Conservation (phyloP, 2,329 filamentous ascomycete genomes). For the Penicillium sp. region DNA sequence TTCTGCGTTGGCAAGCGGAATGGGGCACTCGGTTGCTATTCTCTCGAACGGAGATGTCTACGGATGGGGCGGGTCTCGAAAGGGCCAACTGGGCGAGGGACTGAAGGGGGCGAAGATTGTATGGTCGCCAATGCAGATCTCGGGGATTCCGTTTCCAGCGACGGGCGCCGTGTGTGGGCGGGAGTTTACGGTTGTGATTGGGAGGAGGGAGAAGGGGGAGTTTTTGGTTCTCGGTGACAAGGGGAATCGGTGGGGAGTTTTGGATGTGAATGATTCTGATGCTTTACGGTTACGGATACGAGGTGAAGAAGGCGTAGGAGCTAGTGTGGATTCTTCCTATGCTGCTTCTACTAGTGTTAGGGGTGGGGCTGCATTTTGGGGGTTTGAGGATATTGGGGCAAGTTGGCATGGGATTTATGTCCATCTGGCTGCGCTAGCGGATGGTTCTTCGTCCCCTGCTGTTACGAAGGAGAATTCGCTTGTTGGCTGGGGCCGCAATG, state of each 20-base stretch:
- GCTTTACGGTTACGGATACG: neutral
- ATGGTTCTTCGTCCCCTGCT: neutral
- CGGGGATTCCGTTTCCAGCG: conserved; percentile 62
- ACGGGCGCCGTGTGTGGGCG: conserved; percentile 72
- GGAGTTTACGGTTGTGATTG: conserved; percentile 78
- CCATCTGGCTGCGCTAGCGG: conserved; percentile 40
- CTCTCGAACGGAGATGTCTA: conserved; percentile 74
- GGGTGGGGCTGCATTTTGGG: neutral
- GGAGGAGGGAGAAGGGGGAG: conserved; percentile 55
- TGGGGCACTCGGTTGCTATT: conserved; percentile 75
- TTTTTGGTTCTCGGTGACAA: conserved; percentile 68
- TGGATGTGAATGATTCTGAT: conserved; percentile 51
- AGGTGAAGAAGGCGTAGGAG: neutral
- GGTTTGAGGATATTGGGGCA: conserved; percentile 59
- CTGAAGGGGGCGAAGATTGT: conserved; percentile 50
- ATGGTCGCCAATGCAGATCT: conserved; percentile 63
- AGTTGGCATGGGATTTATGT: conserved; percentile 84
- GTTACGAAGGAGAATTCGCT: conserved; percentile 41
- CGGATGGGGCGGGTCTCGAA: conserved; percentile 85
- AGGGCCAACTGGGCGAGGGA: conserved; percentile 74
- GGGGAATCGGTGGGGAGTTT: conserved; percentile 66
- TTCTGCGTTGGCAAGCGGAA: conserved; percentile 67
- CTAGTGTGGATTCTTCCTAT: conserved; percentile 4
- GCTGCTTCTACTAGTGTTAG: neutral
- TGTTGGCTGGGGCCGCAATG: conserved; percentile 77